Percentiles rank a stretch among this genome's conserved stretches.
Evolutionary conservation across 2,329 filamentous ascomycete genomes (phyloP).

Genomic region (Aurifilum marmelostoma): DNA sequence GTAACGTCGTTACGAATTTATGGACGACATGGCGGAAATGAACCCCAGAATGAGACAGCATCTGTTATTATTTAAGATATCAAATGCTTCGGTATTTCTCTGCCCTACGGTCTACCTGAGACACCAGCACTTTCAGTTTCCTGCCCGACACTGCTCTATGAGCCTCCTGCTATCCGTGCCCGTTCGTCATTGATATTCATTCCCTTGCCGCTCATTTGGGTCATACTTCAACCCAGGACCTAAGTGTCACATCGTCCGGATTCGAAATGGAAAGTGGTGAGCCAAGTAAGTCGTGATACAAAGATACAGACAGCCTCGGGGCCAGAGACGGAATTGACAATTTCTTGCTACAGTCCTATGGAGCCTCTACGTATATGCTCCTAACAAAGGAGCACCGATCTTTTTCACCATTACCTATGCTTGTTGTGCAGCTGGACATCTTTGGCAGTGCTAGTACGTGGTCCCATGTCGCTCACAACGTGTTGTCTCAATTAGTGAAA

Average conservation of each 20-base stretch:
- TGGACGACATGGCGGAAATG: not conserved
- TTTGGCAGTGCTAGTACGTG: constrained; percentile 54
- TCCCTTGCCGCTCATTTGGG: not conserved
- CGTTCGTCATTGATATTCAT: not conserved
- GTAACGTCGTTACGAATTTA: not conserved
- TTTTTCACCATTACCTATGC: constrained; percentile 54
- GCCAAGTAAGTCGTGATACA: not conserved
- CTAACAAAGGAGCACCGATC: constrained; percentile 57
- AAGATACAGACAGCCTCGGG: not conserved
- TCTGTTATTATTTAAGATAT: not conserved
- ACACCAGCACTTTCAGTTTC: not conserved
- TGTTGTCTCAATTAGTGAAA: too few species aligned
- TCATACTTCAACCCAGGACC: not conserved
- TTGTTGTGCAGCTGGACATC: constrained; percentile 50
- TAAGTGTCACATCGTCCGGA: not conserved
- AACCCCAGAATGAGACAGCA: not conserved
- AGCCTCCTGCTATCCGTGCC: not conserved
- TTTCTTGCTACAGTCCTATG: not conserved
- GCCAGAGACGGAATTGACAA: not conserved
- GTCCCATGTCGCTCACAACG: not conserved
- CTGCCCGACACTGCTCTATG: not conserved
- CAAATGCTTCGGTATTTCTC: not conserved
- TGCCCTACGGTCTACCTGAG: not conserved
- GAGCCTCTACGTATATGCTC: constrained; percentile 53
- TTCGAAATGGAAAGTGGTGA: not conserved